A percentile compares a stretch with the other conserved stretches of the same genome.
phyloP scores from a whole-genome alignment of 495 filamentous ascomycete genomes.

The Aspergillus bertholletiae region DNA sequence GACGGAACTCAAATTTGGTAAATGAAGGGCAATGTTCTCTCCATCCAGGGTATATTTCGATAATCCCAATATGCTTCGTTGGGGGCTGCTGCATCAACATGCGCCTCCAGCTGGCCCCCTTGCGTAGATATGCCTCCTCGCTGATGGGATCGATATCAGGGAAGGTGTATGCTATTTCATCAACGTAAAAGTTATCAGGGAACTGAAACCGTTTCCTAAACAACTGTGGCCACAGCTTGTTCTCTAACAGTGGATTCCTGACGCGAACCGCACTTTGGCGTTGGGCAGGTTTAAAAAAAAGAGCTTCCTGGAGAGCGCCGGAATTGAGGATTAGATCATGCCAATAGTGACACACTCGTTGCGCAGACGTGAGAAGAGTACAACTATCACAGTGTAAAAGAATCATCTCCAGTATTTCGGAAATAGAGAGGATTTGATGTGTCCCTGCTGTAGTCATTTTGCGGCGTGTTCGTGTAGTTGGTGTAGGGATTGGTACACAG shows the following conservation, averaged over 20 bases:
- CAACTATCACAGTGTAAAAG: neutral
- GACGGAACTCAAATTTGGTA: too few relatives aligned
- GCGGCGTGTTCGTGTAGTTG: too few relatives aligned
- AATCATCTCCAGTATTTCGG: constrained; percentile 10
- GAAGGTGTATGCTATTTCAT: neutral
- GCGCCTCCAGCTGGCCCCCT: constrained; percentile 2
- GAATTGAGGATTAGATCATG: neutral
- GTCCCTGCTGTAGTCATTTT: too few relatives aligned
- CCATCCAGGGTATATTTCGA: too few relatives aligned
- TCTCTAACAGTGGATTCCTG: neutral
- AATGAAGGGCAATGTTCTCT: too few relatives aligned
- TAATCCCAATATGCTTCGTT: neutral
- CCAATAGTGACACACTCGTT: constrained; percentile 4
- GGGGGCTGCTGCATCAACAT: constrained; percentile 5
- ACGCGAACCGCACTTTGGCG: neutral
- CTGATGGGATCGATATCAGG: neutral
- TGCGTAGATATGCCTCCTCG: neutral
- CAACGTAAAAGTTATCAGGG: neutral
- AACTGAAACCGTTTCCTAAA: neutral
- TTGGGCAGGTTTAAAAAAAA: neutral
- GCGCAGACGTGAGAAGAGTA: constrained; percentile 6
- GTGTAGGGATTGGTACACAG: too few relatives aligned
- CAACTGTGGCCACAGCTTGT: neutral
- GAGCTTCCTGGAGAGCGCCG: constrained; percentile 1
- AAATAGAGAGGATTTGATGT: neutral